A percentile compares a stretch with the other conserved stretches of the same genome.
phyloP scores from a whole-genome alignment of 495 filamentous ascomycete genomes.

The Xylaria cubensis region DNA sequence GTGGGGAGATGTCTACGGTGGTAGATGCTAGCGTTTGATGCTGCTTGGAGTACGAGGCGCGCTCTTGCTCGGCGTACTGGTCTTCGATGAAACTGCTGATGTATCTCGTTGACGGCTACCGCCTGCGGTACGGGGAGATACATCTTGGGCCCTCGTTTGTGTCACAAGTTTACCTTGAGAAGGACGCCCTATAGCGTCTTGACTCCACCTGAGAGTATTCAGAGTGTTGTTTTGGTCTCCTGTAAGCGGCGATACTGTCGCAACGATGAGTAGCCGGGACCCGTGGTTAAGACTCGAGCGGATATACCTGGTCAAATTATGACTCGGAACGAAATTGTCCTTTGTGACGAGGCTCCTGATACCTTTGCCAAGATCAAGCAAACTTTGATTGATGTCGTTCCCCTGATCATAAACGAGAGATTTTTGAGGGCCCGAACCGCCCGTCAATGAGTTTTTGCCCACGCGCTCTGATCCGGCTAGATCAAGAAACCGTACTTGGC shows the following conservation, averaged over 20 bases:
- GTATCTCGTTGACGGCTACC: background rate
- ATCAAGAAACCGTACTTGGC: constrained; percentile 91
- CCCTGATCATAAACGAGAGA: constrained; percentile 57
- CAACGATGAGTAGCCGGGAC: constrained; percentile 96
- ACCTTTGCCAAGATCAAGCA: constrained; percentile 90
- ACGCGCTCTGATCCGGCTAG: constrained; percentile 88
- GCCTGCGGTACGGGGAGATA: background rate
- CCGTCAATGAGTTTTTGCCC: constrained; percentile 76
- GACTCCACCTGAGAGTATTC: constrained; percentile 33
- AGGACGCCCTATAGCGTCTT: background rate
- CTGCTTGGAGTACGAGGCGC: background rate
- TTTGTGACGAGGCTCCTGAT: constrained; percentile 86
- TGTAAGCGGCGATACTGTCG: constrained; percentile 90
- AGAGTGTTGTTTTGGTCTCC: constrained; percentile 64
- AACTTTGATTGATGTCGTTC: constrained; percentile 90
- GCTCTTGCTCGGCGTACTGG: background rate
- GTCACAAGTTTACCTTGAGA: background rate
- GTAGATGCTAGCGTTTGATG: background rate
- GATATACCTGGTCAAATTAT: constrained; percentile 89
- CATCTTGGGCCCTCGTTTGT: background rate
- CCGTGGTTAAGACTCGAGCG: constrained; percentile 93
- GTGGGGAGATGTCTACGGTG: background rate
- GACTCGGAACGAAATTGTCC: constrained; percentile 87
- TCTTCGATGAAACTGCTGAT: background rate
- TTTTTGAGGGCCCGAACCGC: constrained; percentile 68